A percentile compares a stretch with the other conserved stretches of the same genome.
These are phyloP conservation scores for Pulveroboletus sp. DNA, from an alignment of 768 basidiomycete genomes.

Conservation along the genomic window DNA sequence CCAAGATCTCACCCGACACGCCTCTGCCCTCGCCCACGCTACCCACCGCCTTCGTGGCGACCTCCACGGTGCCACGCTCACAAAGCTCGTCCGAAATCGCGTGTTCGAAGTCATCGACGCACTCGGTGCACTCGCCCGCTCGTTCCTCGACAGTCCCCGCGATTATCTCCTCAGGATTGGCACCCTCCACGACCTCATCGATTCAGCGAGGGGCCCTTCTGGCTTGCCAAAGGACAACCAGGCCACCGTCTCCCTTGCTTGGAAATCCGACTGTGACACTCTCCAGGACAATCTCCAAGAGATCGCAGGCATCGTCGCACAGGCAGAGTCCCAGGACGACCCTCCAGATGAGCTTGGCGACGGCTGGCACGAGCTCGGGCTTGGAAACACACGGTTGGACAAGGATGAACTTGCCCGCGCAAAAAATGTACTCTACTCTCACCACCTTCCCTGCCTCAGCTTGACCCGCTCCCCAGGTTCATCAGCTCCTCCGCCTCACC, in stretches of 20 bases:
- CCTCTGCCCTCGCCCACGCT: conserved; percentile 52
- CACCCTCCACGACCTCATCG: conserved; percentile 60
- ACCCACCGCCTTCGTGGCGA: conserved; percentile 39
- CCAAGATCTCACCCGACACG: conserved; percentile 49
- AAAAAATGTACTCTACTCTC: conserved; percentile 47
- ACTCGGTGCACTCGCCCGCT: conserved; percentile 41
- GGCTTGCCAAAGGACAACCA: conserved; percentile 57
- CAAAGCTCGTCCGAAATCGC: conserved; percentile 41
- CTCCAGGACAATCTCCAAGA: conserved; percentile 63
- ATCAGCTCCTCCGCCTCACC: conserved; percentile 55
- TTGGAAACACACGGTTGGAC: conserved; percentile 47
- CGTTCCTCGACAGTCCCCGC: conserved; percentile 43
- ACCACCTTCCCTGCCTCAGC: not conserved
- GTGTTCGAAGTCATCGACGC: conserved; percentile 43
- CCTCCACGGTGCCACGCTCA: conserved; percentile 45
- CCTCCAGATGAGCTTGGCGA: conserved; percentile 32
- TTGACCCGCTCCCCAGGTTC: conserved; percentile 41
- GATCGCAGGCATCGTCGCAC: conserved; percentile 50
- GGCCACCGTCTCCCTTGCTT: conserved; percentile 52
- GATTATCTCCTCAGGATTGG: conserved; percentile 58
- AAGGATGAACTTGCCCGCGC: conserved; percentile 52
- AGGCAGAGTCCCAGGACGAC: conserved; percentile 33
- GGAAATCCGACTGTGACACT: conserved; percentile 51
- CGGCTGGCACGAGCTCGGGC: conserved; percentile 63
- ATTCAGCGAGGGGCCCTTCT: conserved; percentile 42